Evolutionary conservation across 179 eudicot genomes (phyloP).

Genomic region (Silene coronaria): DNA sequence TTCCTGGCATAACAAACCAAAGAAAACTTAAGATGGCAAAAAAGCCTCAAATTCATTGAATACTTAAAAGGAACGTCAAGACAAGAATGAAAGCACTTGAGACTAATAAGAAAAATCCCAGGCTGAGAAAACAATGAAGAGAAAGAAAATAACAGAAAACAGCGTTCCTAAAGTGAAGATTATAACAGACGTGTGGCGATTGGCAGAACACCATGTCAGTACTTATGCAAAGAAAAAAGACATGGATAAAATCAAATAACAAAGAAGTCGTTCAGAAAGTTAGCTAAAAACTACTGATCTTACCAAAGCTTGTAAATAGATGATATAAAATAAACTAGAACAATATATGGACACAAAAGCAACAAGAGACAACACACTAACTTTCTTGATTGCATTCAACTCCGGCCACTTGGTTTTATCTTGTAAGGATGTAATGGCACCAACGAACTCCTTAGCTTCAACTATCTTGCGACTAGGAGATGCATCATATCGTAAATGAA

Average conservation of each 20-base stretch:
- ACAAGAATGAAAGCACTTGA: not conserved
- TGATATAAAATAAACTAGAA: not conserved
- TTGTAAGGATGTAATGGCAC: slow-evolving; percentile 38
- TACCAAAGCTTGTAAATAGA: not conserved
- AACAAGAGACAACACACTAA: slow-evolving; percentile 25
- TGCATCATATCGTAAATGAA: slow-evolving; percentile 25
- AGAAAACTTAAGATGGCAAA: not conserved
- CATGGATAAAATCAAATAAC: not conserved
- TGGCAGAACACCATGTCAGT: not conserved
- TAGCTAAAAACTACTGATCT: not conserved
- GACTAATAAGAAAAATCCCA: not conserved
- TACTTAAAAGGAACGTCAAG: not conserved
- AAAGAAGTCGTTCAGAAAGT: not conserved
- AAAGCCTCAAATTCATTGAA: not conserved
- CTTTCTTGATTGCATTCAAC: slow-evolving; percentile 49
- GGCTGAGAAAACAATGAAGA: not conserved
- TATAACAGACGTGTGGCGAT: not conserved
- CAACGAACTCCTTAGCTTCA: slow-evolving; percentile 38
- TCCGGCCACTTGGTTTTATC: slow-evolving; percentile 49
- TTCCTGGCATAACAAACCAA: slow-evolving; percentile 31
- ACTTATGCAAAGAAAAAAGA: not conserved
- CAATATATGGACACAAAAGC: not conserved
- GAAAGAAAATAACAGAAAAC: not conserved
- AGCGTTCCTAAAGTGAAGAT: not conserved
- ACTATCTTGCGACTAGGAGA: slow-evolving; percentile 38